Evolutionary conservation across 1,284 basidiomycete genomes (phyloP).

Genomic region (Ustilago xerochloae): DNA sequence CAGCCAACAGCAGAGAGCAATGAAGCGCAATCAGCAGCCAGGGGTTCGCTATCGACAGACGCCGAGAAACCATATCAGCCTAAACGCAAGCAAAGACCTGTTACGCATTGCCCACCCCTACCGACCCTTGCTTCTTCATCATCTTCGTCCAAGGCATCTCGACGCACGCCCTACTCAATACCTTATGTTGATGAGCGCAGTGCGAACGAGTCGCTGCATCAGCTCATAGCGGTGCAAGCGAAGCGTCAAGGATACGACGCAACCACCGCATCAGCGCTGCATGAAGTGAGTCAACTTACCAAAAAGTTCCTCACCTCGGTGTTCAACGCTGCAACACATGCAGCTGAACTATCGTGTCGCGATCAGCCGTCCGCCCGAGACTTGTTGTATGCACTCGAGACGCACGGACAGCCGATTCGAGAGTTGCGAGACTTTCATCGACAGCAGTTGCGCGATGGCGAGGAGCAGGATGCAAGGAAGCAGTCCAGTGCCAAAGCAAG

Average conservation of each 20-base stretch:
- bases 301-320: slow-evolving; percentile 44
- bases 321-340: slow-evolving; percentile 38
- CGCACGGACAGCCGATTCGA: slow-evolving; percentile 37
- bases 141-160: not conserved
- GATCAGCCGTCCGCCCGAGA: slow-evolving; percentile 42
- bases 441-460: slow-evolving; percentile 15
- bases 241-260: slow-evolving; percentile 39
- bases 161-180: slow-evolving; percentile 18
- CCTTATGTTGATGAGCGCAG: slow-evolving; percentile 26
- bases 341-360: slow-evolving; percentile 35
- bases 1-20: not conserved
- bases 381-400: slow-evolving; percentile 48
- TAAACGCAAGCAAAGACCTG: slow-evolving; percentile 32
- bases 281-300: slow-evolving; percentile 39
- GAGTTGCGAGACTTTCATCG: slow-evolving; percentile 41
- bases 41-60: not conserved
- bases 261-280: slow-evolving; percentile 32
- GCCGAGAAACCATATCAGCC: slow-evolving; percentile 29
- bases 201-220: slow-evolving; percentile 22
- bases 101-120: slow-evolving; percentile 24
- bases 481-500: slow-evolving; percentile 9
- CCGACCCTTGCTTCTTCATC: slow-evolving; percentile 19
- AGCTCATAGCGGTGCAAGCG: slow-evolving; percentile 42
- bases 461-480: not conserved
- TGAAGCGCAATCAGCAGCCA: not conserved